Percentiles rank a stretch among this genome's conserved stretches.
Evolutionary conservation across 345 rosid genomes (phyloP).

Genomic region (Lumnitzera racemosa): DNA sequence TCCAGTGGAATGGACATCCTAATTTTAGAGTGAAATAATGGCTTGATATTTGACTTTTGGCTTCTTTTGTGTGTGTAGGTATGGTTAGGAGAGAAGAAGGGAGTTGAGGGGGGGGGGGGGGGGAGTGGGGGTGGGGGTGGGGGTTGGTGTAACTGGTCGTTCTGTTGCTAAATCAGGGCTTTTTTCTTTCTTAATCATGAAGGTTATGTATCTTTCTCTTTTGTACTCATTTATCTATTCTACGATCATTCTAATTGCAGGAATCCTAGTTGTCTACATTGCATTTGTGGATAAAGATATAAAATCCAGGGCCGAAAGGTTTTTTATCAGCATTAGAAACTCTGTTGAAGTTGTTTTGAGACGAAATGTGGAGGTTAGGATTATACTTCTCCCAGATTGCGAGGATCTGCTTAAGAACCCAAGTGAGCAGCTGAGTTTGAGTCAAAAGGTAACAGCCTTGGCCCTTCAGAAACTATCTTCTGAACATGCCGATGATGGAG

Average conservation of each 20-base stretch:
- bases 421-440: constrained; percentile 17
- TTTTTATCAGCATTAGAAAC: constrained; percentile 89
- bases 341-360: constrained; percentile 80
- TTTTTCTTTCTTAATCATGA: no score
- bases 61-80: no score
- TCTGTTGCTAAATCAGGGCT: no score
- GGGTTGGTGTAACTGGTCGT: no score
- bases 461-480: constrained; percentile 18
- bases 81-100: no score
- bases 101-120: no score
- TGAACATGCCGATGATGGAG: constrained; percentile 18
- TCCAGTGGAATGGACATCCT: no score
- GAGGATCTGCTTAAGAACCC: constrained; percentile 26
- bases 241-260: constrained; percentile 28
- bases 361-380: constrained; percentile 79
- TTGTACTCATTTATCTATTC: neutral
- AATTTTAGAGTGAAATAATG: no score
- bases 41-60: no score
- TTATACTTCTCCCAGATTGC: constrained; percentile 52
- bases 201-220: no score
- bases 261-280: constrained; percentile 64
- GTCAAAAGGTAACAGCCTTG: constrained; percentile 21
- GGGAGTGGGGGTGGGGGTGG: no score
- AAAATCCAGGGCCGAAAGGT: constrained; percentile 83
- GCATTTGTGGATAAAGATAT: constrained; percentile 61